Evolutionary conservation across 2,329 filamentous ascomycete species (phyloP), one percentile per base, ranked within the genome.

Genomic region (Shiraia sp.): DNA sequence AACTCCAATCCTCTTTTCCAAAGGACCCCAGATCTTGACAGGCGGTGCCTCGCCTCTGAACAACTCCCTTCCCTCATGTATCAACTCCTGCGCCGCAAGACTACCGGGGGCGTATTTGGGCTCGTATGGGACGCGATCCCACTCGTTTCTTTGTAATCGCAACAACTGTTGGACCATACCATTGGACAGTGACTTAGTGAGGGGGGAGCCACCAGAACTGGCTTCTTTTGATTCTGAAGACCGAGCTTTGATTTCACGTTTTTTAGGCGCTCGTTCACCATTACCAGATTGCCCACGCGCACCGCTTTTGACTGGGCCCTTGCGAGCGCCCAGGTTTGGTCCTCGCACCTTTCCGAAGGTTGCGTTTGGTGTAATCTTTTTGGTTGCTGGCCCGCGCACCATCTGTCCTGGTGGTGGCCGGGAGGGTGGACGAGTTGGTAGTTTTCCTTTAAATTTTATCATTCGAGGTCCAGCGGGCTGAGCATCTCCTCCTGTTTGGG

Each of bases 91-190:
- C 14, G 61, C 62, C 1, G 51, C 64, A 30, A 64, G 55, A 40
- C 63, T 66, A n/a, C 59, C 64, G 6, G 54, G 51, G 3, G 55
- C 52, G 28, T 69, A 69, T 45, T 63, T 68, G 16, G 66, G 66
- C 53, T 61, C 55, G 31, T 68, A 69, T 4, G 60, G 49, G 41
- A 57, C 55, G 24, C 57, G 55, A 42, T 68, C 66, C 66, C 66
- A 69, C 45, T 65, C 61, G 25, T 60, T 57, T 17, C 60, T 49
- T 51, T 69, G 66, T 40, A 68, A 38, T 6, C 66, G 57, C 27
- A 65, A 39, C 34, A 69, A 36, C 10, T 66, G 58, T 36, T 63
- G 59, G 10, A 63, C 50, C 63, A 66, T 63, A 13, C 55, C 57
- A 26, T 67, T 57, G 4, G 55, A 53, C 10, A 66, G 32, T 0